Percentiles rank a stretch among this genome's conserved stretches.
phyloP scores from a whole-genome alignment of 148 eudicot species.

The Amaranthus palmeri region DNA sequence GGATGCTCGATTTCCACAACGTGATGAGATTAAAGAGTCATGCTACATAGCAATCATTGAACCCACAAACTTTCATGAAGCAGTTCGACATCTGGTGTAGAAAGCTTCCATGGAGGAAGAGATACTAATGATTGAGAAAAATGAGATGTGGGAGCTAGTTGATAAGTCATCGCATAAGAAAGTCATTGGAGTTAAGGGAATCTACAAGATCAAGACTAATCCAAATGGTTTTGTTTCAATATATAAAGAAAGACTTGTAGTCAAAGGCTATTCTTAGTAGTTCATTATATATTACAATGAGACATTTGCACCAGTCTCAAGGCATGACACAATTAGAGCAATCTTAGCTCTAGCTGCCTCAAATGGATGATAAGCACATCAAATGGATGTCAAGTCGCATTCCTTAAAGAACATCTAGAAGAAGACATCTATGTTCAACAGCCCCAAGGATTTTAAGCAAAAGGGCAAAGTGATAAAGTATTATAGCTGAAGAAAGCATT shows the following conservation, averaged over 20 bases:
- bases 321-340: no score
- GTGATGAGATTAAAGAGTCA: slow-evolving; percentile 1
- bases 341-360: no score
- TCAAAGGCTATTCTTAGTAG: no score
- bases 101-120: slow-evolving; percentile 12
- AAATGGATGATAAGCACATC: background rate
- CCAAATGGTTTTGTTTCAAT: background rate
- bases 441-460: no score
- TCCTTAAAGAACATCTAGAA: background rate
- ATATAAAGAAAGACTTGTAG: no score
- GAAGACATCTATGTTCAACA: background rate
- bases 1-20: background rate
- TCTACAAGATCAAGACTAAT: slow-evolving; percentile 17
- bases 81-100: background rate
- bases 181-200: slow-evolving; percentile 20
- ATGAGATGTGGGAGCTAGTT: slow-evolving; percentile 15
- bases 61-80: no score
- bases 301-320: no score
- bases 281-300: no score
- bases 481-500: no score
- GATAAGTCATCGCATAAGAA: background rate
- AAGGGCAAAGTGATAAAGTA: no score
- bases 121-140: slow-evolving; percentile 6
- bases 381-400: slow-evolving; percentile 3
- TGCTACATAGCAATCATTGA: slow-evolving; percentile 12